Evolutionary conservation across 2,329 filamentous ascomycete genomes (phyloP), one percentile per base, ranked within the genome.

Genomic region (Aspergillus intermedius): DNA sequence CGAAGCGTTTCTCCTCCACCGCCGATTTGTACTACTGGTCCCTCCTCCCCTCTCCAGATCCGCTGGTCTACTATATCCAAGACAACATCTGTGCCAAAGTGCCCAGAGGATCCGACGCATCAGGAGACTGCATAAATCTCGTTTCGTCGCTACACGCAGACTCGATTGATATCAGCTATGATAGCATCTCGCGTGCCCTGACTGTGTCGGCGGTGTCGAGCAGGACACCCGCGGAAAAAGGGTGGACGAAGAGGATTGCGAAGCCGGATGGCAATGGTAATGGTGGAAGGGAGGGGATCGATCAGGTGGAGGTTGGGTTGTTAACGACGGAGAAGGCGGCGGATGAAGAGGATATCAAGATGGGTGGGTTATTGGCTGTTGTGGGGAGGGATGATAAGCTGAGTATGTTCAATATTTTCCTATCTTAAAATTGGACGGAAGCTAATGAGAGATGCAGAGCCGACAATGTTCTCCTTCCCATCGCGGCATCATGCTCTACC

Each of bases 381-480:
- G 71, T 96, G 0, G 88, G 88, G 19, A 80, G 91, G 60, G 81
- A 90, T 59, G 76, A 77, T 35, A 81, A 83, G 54, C 82, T 88
- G 9, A 77, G 79, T 80, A 74, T 47, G 70, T 64, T 32, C 28
- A 28, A 39, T 17, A 5, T 22, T 22, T 22, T 5, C 21, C 17
- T 15, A n/a, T 32, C 21, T 28, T 19, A 39, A 41, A 13, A 5
- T 22, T 22, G 4, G 21, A 22, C 21, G 21, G 21, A 22, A 22
- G 21, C 21, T 51, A 47, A 53, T 54, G 37, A 22, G 37, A 22
- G 22, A 28, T 22, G 22, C 55, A 79, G 86, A 86, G 35, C 79
- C 87, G 2, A 87, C 88, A 0, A 74, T 91, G 42, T 96, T 97
- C 72, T 82, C 87, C 40, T 93, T 95, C 56, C 84, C 88, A 2